Conservation (phyloP, 345 rosid genomes). For the Syzygium oleosum region DNA sequence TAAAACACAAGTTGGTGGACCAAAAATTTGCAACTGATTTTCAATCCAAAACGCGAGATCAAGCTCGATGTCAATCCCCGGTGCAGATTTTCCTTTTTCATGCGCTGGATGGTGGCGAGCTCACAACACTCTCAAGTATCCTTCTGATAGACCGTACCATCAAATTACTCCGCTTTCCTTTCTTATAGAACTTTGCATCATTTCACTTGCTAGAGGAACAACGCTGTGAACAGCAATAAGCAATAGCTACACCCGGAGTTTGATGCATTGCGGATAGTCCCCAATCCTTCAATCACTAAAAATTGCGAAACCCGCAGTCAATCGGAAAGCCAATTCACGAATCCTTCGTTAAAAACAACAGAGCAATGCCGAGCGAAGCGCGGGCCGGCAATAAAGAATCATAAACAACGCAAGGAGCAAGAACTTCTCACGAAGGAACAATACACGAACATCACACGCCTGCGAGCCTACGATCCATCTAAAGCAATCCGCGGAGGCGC, state of each 20-base stretch:
- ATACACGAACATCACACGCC: neutral
- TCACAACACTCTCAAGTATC: neutral
- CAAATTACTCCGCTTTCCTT: neutral
- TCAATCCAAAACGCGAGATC: neutral
- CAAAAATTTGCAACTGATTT: neutral
- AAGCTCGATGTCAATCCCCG: neutral
- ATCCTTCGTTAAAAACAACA: neutral
- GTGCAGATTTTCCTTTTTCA: neutral
- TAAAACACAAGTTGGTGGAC: neutral
- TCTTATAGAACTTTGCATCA: neutral
- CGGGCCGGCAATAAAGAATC: neutral
- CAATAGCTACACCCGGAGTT: neutral
- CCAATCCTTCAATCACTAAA: neutral
- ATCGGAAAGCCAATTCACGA: neutral
- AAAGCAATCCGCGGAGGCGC: neutral
- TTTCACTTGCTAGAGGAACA: neutral
- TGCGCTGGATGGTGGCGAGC: neutral
- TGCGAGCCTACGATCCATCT: neutral
- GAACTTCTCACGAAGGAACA: neutral
- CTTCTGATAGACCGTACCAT: neutral
- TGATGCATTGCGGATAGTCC: neutral
- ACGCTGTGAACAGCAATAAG: neutral
- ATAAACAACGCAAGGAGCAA: neutral
- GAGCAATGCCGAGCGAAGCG: neutral
- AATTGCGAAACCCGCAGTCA: neutral